Base-by-base conservation (phyloP, 257 asterid genomes). In the Perilla frutescens region DNA sequence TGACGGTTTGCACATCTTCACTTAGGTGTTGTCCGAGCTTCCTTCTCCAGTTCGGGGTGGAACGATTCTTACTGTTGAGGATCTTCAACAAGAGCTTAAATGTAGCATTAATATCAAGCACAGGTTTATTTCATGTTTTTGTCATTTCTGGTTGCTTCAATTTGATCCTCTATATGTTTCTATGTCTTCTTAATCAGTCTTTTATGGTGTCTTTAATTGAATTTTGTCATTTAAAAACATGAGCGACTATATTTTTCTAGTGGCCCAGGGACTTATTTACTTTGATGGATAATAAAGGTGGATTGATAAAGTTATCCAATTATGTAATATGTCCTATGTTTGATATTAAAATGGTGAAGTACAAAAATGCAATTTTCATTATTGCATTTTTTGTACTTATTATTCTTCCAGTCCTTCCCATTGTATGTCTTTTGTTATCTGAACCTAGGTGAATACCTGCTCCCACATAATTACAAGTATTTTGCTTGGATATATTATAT, bases 41-140 rank as follows among this genome's bases (percentile, higher is more conserved):
- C 98, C 97, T 78, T 71, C 96, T 66, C 96, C 98, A 6, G 90
- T 92, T 78, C 76, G 87, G 9, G 89, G 97, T 31, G 99, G 98
- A 48, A 84, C 96, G 59, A 84, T 83, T 77, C 89, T 95, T 73
- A 89, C 89, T 1, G 96, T 90, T 75, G 99, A 95, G 89, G 99
- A 95, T 85, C 93, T 92, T 77, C 99, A 79, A 40, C 99, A 95
- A 82, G 99, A 92, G 86, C 82, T 95, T 5, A 89, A 80, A 66
- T 95, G 98, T 77, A 92, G 84, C 84, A 88, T 95, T 69, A 92
- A 86, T 76, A 72, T 95, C 71, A 88, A 81, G 65, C 98, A 95
- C 80, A 90, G 99, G 99, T 95, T 62, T 57, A 84, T 81, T 56
- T 54, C 63, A 13, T 74, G 67, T 37, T 31, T 48, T 10, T 63